Base-by-base conservation (phyloP, 352 stramenopile species). In the Thalassiosira livingstoniorum region DNA sequence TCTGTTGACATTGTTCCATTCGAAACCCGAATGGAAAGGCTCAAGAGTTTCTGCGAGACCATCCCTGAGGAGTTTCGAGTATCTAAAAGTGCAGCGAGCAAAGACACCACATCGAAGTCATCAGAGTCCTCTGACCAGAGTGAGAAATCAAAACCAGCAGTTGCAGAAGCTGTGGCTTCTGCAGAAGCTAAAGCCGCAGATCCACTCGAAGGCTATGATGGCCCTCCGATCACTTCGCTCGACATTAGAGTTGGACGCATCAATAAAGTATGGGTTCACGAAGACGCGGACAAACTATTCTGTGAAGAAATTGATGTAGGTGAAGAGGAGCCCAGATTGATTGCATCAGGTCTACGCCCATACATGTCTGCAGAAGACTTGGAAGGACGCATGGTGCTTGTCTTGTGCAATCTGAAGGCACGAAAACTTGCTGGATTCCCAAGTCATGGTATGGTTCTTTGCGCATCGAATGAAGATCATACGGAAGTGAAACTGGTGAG, bases 231-330 rank as follows among this genome's bases (percentile, higher is more conserved):
- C 65, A 90, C 70, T 7, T 83, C 87, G 43, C 68, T 95, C 2
- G 91, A 95, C 62, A 93, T 95, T 79, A 72, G 91, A 53, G 91
- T 95, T 29, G 91, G 91, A 39, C 61, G 73, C 1, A 90, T 95
- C 45, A 88, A 66, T 27, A 93, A 91, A 63, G 90, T 94, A n/a
- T 94, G 90, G 88, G 78, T 90, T 54, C 91, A 95, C 68, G 63
- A 82, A 32, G 92, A 95, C 71, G 83, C 90, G 23, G 92, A 95
- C 32, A 99, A 98, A 85, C 92, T 99, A 0, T 99, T 96, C 86
- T 99, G 97, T 80, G 98, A 99, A 89, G 97, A 99, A 90, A 99
- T 99, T 55, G 97, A 99, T 85, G 91, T 99, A 34, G 98, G 98
- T 25, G 95, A 97, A 75, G 97, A 97, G 72, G 93, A 95, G 71